Conservation (phyloP, 1,139 yeast genomes). For the Suhomyces bolitotheri region DNA sequence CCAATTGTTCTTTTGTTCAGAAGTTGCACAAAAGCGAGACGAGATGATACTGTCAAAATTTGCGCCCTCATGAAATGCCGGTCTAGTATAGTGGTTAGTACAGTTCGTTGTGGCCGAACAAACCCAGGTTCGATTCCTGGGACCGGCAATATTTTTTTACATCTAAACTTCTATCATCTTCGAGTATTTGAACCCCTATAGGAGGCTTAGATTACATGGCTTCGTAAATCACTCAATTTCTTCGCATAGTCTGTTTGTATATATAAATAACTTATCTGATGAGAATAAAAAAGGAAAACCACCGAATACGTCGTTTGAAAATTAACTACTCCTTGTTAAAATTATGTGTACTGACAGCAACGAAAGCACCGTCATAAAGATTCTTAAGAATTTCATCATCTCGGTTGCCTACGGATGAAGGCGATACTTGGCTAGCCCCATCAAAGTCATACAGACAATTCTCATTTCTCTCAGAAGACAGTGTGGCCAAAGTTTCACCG, state of each 20-base stretch:
- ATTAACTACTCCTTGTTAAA: no score
- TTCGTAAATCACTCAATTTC: no score
- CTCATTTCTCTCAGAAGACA: not conserved
- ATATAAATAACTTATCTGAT: no score
- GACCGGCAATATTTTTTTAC: conserved; percentile 36
- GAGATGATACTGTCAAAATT: no score
- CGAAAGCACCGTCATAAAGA: conserved; percentile 3
- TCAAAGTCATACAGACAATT: not conserved
- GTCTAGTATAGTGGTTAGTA: conserved; percentile 48
- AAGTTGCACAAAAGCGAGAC: no score
- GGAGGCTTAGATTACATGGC: no score
- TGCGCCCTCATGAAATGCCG: conserved; percentile 25
- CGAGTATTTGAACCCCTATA: no score
- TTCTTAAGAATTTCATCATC: conserved; percentile 1
- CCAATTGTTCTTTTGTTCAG: no score
- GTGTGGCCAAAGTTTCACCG: not conserved
- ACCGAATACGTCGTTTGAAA: no score
- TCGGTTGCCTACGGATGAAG: not conserved
- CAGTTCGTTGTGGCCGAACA: conserved; percentile 49
- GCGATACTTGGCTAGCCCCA: not conserved
- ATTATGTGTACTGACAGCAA: conserved; percentile 3
- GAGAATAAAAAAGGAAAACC: no score
- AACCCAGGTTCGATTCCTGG: conserved; percentile 51
- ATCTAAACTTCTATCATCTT: no score
- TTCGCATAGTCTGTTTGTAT: no score